Percentiles rank a stretch among this genome's conserved stretches.
phyloP scores from a whole-genome alignment of 345 rosid genomes.

The Rhizophora apiculata region DNA sequence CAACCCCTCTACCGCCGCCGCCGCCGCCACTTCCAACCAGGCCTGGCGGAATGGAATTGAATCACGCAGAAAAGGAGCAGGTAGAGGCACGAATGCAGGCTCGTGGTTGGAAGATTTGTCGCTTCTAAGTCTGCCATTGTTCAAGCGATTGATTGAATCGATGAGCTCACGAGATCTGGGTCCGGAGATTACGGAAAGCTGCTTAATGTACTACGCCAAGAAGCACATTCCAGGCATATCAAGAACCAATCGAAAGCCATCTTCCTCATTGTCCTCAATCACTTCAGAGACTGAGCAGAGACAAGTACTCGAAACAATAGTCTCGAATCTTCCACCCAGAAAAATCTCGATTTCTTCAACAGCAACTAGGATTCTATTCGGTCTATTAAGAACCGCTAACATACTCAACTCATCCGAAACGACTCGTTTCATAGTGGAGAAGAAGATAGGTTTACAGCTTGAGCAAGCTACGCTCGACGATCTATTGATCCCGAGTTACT shows the following conservation, averaged over 20 bases:
- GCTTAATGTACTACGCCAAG: slow-evolving; percentile 72
- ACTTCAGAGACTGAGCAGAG: slow-evolving; percentile 73
- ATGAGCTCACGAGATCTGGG: slow-evolving; percentile 58
- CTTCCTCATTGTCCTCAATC: slow-evolving; percentile 37
- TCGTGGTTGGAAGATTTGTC: slow-evolving; percentile 76
- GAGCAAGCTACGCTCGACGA: slow-evolving; percentile 88
- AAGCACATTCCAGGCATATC: slow-evolving; percentile 76
- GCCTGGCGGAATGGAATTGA: slow-evolving; percentile 58
- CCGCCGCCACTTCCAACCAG: slow-evolving; percentile 25
- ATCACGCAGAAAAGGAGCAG: slow-evolving; percentile 36
- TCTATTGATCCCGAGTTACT: slow-evolving; percentile 88
- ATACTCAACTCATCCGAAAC: slow-evolving; percentile 72
- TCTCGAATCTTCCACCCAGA: slow-evolving; percentile 55
- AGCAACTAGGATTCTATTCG: slow-evolving; percentile 59
- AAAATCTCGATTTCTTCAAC: slow-evolving; percentile 58
- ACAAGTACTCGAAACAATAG: slow-evolving; percentile 64
- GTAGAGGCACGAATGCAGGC: slow-evolving; percentile 35
- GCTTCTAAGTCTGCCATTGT: slow-evolving; percentile 47
- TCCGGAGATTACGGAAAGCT: slow-evolving; percentile 67
- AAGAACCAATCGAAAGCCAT: slow-evolving; percentile 65
- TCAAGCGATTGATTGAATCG: slow-evolving; percentile 52
- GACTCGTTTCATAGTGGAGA: slow-evolving; percentile 62
- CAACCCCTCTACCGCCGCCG: slow-evolving; percentile 5
- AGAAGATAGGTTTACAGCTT: slow-evolving; percentile 75
- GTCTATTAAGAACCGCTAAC: slow-evolving; percentile 68